phyloP scores from a whole-genome alignment of 2,329 filamentous ascomycete genomes.

The Myriosclerotinia curreyana region DNA sequence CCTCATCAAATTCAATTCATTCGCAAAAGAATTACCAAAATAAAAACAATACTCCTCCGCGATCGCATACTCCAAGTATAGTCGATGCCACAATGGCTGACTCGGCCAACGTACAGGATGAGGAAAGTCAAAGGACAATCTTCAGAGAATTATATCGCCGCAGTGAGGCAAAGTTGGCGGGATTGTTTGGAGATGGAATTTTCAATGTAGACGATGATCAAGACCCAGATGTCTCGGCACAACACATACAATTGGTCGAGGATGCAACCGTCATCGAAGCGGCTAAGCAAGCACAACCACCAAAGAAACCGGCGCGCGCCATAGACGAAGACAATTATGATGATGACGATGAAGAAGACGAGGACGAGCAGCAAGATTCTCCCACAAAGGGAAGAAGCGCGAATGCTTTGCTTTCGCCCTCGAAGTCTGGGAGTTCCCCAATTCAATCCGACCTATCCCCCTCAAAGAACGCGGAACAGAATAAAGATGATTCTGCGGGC shows the following conservation, averaged over 20 bases:
- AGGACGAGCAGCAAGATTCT: conserved; percentile 53
- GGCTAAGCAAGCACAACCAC: conserved; percentile 45
- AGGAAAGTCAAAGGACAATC: conserved; percentile 66
- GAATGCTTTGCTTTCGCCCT: conserved; percentile 60
- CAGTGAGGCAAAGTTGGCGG: conserved; percentile 72
- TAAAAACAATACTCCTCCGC: conserved; percentile 55
- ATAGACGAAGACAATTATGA: conserved; percentile 86
- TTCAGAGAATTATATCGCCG: conserved; percentile 76
- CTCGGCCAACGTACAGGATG: conserved; percentile 55
- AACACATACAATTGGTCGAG: conserved; percentile 44
- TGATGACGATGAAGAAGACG: conserved; percentile 73
- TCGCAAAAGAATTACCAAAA: conserved; percentile 51
- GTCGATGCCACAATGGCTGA: conserved; percentile 46
- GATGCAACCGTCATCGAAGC: conserved; percentile 50
- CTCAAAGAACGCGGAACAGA: conserved; percentile 54
- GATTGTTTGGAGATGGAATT: conserved; percentile 60
- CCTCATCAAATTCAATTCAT: conserved; percentile 50
- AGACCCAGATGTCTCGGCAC: conserved; percentile 36
- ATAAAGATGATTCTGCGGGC: conserved; percentile 49
- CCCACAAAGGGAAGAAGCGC: conserved; percentile 51
- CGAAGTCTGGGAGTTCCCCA: conserved; percentile 66
- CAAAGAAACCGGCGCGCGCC: conserved; percentile 71
- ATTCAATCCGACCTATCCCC: conserved; percentile 50
- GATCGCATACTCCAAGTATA: conserved; percentile 35
- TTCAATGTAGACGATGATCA: conserved; percentile 28